Base-by-base conservation (phyloP, 2,329 filamentous ascomycete genomes). In the Elsinoe batatas region DNA sequence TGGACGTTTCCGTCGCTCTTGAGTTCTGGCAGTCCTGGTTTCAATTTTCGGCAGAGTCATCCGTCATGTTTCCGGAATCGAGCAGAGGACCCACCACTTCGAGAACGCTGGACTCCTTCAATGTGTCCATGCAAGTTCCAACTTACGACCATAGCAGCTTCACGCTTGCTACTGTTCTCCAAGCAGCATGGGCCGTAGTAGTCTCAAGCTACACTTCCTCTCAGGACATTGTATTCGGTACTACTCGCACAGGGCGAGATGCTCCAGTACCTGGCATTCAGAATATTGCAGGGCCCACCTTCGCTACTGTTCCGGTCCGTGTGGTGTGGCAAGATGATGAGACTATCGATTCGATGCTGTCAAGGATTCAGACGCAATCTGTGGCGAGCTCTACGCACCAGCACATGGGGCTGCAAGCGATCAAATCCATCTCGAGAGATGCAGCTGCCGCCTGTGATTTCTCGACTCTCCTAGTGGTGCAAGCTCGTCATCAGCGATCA, bases 371-470 rank as follows among this genome's bases (percentile, higher is more conserved):
- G 32, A 13, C 13, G 13, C 36, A 54, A 35, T 3, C 36, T 32
- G 22, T n/a, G 11, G 37, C 33, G 22, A 33, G 20, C 13, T 22
- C 32, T 17, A 10, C 36, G 3, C 33, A 22, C 15, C 32, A 54
- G 37, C 51, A 54, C 12, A 11, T 54, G 18, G 51, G 51, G 15
- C 38, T 54, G 12, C 36, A 40, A n/a, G 12, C 22, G 11, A 54
- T 54, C 30, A 40, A 38, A 13, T 5, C 35, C 5, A 11, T 54
- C 5, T 38, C 35, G 3, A 15, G 5, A n/a, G 36, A 54, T 6
- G 22, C 35, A n/a, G 37, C 35, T n/a, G 51, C 35, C 12, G 51
- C 51, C n/a, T 54, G 51, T n/a, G n/a, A 26, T 8, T 54, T 54
- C 12, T 32, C 36, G 8, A 54, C 35, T 13, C 17, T 54, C 13